Evolutionary conservation across 2,329 filamentous ascomycete species (phyloP), one percentile per base, ranked within the genome.

Genomic region (Trichophyton schoenleinii): DNA sequence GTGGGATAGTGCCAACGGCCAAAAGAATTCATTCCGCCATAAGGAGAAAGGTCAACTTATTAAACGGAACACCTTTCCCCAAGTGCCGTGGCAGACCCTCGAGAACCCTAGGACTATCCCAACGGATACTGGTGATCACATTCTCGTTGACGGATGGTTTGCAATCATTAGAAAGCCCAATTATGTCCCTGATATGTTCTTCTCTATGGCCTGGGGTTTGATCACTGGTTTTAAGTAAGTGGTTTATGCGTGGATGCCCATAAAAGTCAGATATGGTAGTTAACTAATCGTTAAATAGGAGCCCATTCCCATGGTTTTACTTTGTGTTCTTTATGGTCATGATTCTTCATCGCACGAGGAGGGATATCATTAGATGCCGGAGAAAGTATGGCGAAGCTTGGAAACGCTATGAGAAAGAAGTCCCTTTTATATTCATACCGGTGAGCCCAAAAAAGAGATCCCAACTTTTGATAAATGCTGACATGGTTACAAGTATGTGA

Each of bases 11-110:
- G 86, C 85, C 75, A 95, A 95, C 78, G 89, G 85, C 70, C 91
- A 96, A 76, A 96, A 96, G 83, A 96, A 95, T 78, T 86, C 88
- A 65, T 96, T 92, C 83, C 85, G 90, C 60, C 83, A 87, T 66
- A 81, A 84, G 75, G 89, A 95, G 76, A 84, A 86, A 63, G 85
- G 85, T 46, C 62, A 66, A 38, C 67, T 73, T 59, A 75, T 87
- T 60, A 78, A 84, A 72, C 87, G 91, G 68, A 88, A 86, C 68
- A 86, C 89, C 2, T 95, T 96, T 78, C 91, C 91, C 4, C 88
- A 92, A 73, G 81, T 96, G n/a, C 90, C 89, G 5, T 96, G 89
- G 86, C 88, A 88, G 73, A 86, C 85, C 3, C 74, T 96, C 63
- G 77, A 89, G 67, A 91, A 95, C 75, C 90, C 91, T 52, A 85